Evolutionary conservation across 139 green algal species (phyloP).

Genomic region (Closterium sp.): DNA sequence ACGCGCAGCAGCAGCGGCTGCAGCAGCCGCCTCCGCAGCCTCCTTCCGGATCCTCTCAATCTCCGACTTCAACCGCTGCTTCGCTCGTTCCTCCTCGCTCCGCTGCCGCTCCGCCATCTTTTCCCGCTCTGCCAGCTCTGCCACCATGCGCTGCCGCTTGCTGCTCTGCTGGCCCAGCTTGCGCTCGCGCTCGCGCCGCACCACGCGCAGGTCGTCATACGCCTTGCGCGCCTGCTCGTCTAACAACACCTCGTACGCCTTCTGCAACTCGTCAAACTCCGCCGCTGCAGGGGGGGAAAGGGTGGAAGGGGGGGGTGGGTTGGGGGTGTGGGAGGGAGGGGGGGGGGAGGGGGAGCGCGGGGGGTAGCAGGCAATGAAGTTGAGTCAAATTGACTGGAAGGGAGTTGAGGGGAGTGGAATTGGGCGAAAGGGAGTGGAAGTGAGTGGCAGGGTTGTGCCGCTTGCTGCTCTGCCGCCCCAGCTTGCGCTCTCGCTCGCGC

Average conservation of each 20-base stretch:
- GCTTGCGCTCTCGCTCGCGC: background rate
- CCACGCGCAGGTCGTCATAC: slow-evolving; percentile 58
- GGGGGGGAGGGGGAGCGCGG: too few relatives aligned
- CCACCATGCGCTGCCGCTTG: slow-evolving; percentile 76
- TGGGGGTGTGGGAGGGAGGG: background rate
- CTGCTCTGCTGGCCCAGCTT: slow-evolving; percentile 55
- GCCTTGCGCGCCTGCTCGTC: slow-evolving; percentile 69
- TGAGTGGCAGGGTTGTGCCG: slow-evolving; percentile 44
- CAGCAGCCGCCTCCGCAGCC: background rate
- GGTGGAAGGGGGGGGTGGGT: background rate
- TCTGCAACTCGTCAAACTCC: slow-evolving; percentile 80
- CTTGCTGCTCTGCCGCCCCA: slow-evolving; percentile 64
- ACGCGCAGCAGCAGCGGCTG: background rate
- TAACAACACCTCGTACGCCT: slow-evolving; percentile 76
- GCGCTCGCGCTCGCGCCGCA: slow-evolving; percentile 8
- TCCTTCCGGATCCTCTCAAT: slow-evolving; percentile 15
- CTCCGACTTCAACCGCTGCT: background rate
- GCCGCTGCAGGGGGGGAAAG: slow-evolving; percentile 38
- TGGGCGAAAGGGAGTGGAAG: too few relatives aligned
- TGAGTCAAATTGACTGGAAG: too few relatives aligned
- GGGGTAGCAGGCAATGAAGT: too few relatives aligned
- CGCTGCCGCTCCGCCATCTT: slow-evolving; percentile 3
- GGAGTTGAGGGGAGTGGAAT: too few relatives aligned
- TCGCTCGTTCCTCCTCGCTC: slow-evolving; percentile 2
- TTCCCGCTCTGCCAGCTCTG: slow-evolving; percentile 74